Percentiles rank a stretch among this genome's conserved stretches.
Evolutionary conservation across 176 grass and related monocot species (phyloP).

Genomic region (Musa itinerans): DNA sequence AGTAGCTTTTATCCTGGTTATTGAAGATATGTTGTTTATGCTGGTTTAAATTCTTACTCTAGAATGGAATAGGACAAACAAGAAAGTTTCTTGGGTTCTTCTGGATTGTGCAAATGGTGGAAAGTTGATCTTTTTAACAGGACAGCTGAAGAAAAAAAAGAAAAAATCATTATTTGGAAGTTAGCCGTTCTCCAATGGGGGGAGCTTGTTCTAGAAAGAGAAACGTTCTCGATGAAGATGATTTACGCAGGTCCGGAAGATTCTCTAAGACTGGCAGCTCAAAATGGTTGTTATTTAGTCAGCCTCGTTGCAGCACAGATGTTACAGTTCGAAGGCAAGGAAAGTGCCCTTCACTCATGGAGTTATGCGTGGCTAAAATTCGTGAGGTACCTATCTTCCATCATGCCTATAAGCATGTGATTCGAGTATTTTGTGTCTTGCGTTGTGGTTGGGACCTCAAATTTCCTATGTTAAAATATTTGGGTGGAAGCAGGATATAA

Average conservation of each 20-base stretch:
- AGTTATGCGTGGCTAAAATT: constrained; percentile 77
- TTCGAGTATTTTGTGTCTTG: background rate
- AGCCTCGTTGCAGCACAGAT: constrained; percentile 41
- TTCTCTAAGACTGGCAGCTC: constrained; percentile 84
- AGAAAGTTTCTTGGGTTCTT: background rate
- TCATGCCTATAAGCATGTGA: background rate
- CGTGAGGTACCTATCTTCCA: constrained; percentile 36
- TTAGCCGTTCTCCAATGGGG: constrained; percentile 38
- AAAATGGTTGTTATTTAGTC: constrained; percentile 67
- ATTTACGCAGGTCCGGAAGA: constrained; percentile 29
- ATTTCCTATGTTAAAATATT: constrained; percentile 13
- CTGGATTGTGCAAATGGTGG: background rate
- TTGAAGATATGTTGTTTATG: background rate
- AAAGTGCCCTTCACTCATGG: constrained; percentile 58
- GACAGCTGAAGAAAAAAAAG: background rate
- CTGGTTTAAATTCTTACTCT: background rate
- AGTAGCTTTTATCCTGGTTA: background rate
- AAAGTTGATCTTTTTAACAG: background rate
- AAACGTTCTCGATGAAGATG: constrained; percentile 38
- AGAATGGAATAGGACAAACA: background rate
- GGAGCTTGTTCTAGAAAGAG: constrained; percentile 89
- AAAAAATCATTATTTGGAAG: background rate
- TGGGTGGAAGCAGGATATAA: constrained; percentile 63
- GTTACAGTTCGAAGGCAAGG: constrained; percentile 27
- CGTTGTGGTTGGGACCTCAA: background rate